Evolutionary conservation across 108 stramenopile species (phyloP), one percentile per base, ranked within the genome.

Genomic region (Seminavis robusta): DNA sequence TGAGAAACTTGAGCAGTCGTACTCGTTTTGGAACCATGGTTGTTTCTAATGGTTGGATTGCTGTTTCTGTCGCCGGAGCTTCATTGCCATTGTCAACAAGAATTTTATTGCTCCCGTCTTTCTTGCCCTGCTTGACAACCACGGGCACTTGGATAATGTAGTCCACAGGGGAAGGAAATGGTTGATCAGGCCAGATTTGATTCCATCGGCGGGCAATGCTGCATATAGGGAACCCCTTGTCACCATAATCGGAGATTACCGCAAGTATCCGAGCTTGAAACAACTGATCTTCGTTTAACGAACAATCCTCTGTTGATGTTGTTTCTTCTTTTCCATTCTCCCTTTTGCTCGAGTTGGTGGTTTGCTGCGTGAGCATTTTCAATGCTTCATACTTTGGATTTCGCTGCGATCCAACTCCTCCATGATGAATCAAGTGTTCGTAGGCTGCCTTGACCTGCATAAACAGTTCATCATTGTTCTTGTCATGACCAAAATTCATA

Each of bases 171-270:
- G 30, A 27, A 42, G 90, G 90, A 56, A 88, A 88, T n/a, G 81
- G 82, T 15, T 56, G 45, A 49, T 84, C 66, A 7, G 90, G 90
- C 90, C 90, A 92, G n/a, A 92, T 76, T 58, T 92, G 86, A 28
- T 82, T 77, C 90, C 90, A 92, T 62, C 81, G 71, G 33, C 77
- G 63, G 43, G 69, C 63, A 21, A 92, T 57, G 36, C 84, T 67
- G 27, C 69, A 63, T 4, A 86, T 48, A 50, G 83, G 75, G 38
- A 92, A 60, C 0, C 90, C 90, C 34, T 79, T 56, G 32, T 82
- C 69, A 17, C 90, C 90, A 58, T 88, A 92, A 51, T 92, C 90
- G 7, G 83, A 57, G 8, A 92, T 29, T 1, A 92, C 82, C 16
- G 86, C 90, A 34, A 83, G 62, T 45, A 92, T 63, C 45, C 80